Percentiles rank a stretch among this genome's conserved stretches.
phyloP scores from a whole-genome alignment of 208 protist genomes.

The Leishmania braziliensis region DNA sequence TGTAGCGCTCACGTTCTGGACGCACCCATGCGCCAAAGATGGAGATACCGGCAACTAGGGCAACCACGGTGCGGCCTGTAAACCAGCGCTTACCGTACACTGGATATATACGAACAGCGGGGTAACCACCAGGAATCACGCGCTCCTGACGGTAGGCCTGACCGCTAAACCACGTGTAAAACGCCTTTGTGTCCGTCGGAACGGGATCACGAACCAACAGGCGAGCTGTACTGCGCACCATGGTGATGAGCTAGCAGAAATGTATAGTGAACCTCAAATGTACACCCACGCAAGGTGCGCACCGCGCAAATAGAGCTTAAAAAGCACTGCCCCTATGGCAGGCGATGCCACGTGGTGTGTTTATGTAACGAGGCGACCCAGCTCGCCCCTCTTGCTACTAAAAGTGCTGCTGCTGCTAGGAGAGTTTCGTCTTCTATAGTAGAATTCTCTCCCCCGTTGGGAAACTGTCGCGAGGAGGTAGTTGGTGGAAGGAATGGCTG shows the following conservation, averaged over 20 bases:
- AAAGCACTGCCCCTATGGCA: not conserved
- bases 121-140: constrained; percentile 86
- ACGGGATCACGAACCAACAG: constrained; percentile 87
- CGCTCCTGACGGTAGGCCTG: constrained; percentile 92
- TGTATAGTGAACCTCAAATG: not conserved
- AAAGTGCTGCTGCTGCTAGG: not conserved
- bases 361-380: not conserved
- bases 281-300: not conserved
- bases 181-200: constrained; percentile 86
- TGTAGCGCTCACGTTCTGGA: constrained; percentile 90
- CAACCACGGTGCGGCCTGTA: constrained; percentile 86
- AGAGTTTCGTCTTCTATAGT: not conserved
- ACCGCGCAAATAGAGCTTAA: constrained; percentile 8
- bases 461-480: not conserved
- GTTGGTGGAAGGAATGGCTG: not conserved
- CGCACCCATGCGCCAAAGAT: constrained; percentile 86
- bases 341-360: not conserved
- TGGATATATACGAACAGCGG: constrained; percentile 85
- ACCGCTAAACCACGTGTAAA: constrained; percentile 90
- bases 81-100: constrained; percentile 93
- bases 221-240: constrained; percentile 55
- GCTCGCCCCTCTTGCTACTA: not conserved
- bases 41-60: constrained; percentile 81
- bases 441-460: not conserved
- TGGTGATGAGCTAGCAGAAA: constrained; percentile 12